Base-by-base conservation (phyloP, 345 rosid species). In the Alliaria petiolata region DNA sequence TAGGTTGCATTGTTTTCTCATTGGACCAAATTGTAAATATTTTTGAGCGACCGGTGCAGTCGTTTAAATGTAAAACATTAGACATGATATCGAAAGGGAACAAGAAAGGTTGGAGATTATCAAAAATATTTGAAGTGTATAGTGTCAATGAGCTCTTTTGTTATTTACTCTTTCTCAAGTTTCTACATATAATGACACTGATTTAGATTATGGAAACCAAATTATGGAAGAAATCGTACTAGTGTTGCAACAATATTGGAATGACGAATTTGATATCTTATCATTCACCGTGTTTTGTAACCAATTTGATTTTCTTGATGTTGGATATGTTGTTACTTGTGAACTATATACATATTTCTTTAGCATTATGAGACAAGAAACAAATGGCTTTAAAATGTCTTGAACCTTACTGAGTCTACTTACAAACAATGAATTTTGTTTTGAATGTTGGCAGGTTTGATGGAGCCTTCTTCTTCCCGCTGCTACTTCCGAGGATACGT, bases 401-500 rank as follows among this genome's bases (percentile, higher is more conserved):
- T 53, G 15, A 69, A 73, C 16, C 67, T 20, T 76, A 28, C 19
- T 11, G 54, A 71, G 16, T 62, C 26, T 53, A 52, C 49, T 55
- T 76, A 63, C 79, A 69, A 1, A 3, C 39, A 8, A 55, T 62
- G 53, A 62, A 53, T 68, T 52, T 67, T 53, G 56, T 53, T 68
- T 67, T 75, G 65, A 75, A 54, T n/a, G n/a, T 1, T 14, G 65
- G 53, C 71, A 62, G 66, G 70, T 40, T 55, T 20, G 68, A 66
- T 1, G 42, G 64, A 2, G 75, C 39, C 54, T 45, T 74, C 58
- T 59, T 78, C 70, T 52, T 55, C 25, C 65, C 26, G 19, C 15
- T 81, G 61, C 63, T 68, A 60, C 51, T 49, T 71, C 80, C 81
- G 72, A 84, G 74, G 62, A 91, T 91, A 53, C 82, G 81, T 69